These are phyloP conservation scores for Phoma herbarum DNA, from an alignment of 2,329 filamentous ascomycete species.

Conservation along the genomic window DNA sequence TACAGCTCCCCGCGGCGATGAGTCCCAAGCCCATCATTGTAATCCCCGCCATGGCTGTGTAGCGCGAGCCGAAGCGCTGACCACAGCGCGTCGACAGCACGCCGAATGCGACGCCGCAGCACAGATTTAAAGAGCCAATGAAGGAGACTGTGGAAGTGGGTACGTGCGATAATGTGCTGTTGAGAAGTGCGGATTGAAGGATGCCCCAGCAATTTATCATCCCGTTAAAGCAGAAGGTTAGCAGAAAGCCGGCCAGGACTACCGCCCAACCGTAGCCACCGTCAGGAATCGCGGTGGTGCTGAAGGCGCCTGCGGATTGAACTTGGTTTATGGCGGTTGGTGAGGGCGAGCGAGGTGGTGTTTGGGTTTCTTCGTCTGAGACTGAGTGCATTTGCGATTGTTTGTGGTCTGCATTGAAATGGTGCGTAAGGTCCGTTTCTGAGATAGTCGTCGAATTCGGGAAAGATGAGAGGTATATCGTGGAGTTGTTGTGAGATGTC, in stretches of 20 bases:
- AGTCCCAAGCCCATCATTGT: slow-evolving; percentile 60
- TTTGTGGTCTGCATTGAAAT: not conserved
- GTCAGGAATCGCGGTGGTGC: slow-evolving; percentile 54
- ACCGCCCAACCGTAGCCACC: slow-evolving; percentile 67
- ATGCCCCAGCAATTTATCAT: slow-evolving; percentile 68
- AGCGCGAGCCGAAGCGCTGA: slow-evolving; percentile 58
- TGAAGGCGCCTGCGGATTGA: slow-evolving; percentile 9
- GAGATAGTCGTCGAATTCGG: slow-evolving; percentile 7
- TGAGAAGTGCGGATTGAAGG: slow-evolving; percentile 65
- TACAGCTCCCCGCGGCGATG: slow-evolving; percentile 58
- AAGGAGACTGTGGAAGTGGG: slow-evolving; percentile 65
- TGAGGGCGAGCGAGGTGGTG: slow-evolving; percentile 10
- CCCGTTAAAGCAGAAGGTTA: slow-evolving; percentile 63
- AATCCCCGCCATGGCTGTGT: slow-evolving; percentile 60
- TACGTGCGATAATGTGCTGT: slow-evolving; percentile 53
- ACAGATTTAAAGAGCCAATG: slow-evolving; percentile 63
- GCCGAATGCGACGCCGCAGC: slow-evolving; percentile 62
- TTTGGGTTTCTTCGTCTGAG: slow-evolving; percentile 16
- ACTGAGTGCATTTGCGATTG: not conserved
- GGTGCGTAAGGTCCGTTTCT: slow-evolving; percentile 8
- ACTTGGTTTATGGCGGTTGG: not conserved
- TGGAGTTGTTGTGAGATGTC: slow-evolving; percentile 3
- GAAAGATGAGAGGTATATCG: slow-evolving; percentile 2
- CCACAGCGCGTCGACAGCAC: slow-evolving; percentile 63
- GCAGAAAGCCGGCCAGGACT: slow-evolving; percentile 59